Evolutionary conservation across 2,329 filamentous ascomycete species (phyloP).

Genomic region (Pseudodiploospora longispora): DNA sequence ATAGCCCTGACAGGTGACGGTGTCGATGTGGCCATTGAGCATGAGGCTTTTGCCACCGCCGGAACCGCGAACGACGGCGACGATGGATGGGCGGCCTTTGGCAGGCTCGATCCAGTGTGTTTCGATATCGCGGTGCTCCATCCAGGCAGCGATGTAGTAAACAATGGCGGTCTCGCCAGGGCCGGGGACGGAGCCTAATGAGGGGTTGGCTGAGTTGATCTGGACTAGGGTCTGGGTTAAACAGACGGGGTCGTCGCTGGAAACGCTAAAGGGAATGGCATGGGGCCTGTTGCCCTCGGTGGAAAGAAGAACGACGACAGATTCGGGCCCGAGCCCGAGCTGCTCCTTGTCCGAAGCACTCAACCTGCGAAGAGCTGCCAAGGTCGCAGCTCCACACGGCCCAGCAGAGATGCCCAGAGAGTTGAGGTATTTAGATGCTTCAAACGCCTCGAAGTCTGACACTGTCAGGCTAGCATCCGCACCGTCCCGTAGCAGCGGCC

Average conservation of each 20-base stretch:
- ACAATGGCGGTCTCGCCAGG: constrained; percentile 39
- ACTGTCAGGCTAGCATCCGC: constrained; percentile 55
- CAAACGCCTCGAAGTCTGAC: constrained; percentile 54
- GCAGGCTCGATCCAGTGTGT: constrained; percentile 39
- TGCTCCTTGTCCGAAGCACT: constrained; percentile 23
- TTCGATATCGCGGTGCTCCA: constrained; percentile 43
- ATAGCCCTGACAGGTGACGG: constrained; percentile 40
- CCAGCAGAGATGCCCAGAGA: constrained; percentile 40
- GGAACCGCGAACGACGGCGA: constrained; percentile 37
- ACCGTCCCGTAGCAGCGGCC: constrained; percentile 48
- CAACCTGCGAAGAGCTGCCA: constrained; percentile 49
- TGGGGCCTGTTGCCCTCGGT: constrained; percentile 53
- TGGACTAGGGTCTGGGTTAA: constrained; percentile 37
- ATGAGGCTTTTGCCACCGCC: constrained; percentile 41
- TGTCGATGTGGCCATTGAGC: constrained; percentile 47
- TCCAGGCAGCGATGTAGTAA: constrained; percentile 39
- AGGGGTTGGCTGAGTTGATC: constrained; percentile 43
- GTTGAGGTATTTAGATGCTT: constrained; percentile 46
- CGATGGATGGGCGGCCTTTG: constrained; percentile 39
- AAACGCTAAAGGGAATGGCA: constrained; percentile 30
- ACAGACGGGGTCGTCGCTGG: constrained; percentile 30
- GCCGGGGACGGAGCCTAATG: constrained; percentile 31
- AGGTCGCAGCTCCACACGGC: constrained; percentile 53
- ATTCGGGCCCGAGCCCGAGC: constrained; percentile 34
- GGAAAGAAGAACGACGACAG: constrained; percentile 56